phyloP scores from a whole-genome alignment of 1,284 basidiomycete genomes.

The Pseudozyma sp. region DNA sequence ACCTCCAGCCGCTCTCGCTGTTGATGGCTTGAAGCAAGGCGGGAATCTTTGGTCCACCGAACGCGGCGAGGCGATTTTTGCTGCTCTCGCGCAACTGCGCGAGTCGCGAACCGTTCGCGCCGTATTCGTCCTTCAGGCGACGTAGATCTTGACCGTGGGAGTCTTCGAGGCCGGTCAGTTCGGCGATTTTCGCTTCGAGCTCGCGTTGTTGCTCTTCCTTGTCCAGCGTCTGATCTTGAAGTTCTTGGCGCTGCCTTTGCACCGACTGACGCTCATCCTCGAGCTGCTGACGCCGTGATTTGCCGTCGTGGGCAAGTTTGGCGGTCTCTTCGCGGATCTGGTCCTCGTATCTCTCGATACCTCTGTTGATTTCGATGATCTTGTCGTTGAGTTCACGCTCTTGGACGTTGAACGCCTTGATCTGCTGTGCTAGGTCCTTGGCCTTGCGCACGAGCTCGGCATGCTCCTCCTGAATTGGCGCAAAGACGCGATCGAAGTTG shows the following conservation, averaged over 20 bases:
- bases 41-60: slow-evolving; percentile 58
- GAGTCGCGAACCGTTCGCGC: slow-evolving; percentile 14
- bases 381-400: slow-evolving; percentile 52
- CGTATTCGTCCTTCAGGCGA: slow-evolving; percentile 22
- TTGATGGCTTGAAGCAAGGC: slow-evolving; percentile 69
- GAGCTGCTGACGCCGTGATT: slow-evolving; percentile 42
- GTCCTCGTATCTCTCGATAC: slow-evolving; percentile 72
- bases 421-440: slow-evolving; percentile 71
- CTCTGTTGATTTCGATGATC: slow-evolving; percentile 50
- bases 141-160: slow-evolving; percentile 20
- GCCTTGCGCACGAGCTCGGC: slow-evolving; percentile 29
- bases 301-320: slow-evolving; percentile 62
- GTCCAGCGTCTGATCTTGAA: slow-evolving; percentile 25
- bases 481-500: slow-evolving; percentile 38
- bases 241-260: slow-evolving; percentile 35
- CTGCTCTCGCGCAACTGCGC: slow-evolving; percentile 22
- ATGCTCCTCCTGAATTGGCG: slow-evolving; percentile 47
- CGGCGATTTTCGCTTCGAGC: slow-evolving; percentile 31
- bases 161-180: slow-evolving; percentile 24
- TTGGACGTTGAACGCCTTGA: slow-evolving; percentile 52
- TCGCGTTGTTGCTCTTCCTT: slow-evolving; percentile 37
- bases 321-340: slow-evolving; percentile 72
- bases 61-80: slow-evolving; percentile 56
- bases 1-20: slow-evolving; percentile 71
- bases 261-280: slow-evolving; percentile 42